These are phyloP conservation scores for Chlamydomonas incerta DNA, from an alignment of 139 green algal species.

Conservation along the genomic window DNA sequence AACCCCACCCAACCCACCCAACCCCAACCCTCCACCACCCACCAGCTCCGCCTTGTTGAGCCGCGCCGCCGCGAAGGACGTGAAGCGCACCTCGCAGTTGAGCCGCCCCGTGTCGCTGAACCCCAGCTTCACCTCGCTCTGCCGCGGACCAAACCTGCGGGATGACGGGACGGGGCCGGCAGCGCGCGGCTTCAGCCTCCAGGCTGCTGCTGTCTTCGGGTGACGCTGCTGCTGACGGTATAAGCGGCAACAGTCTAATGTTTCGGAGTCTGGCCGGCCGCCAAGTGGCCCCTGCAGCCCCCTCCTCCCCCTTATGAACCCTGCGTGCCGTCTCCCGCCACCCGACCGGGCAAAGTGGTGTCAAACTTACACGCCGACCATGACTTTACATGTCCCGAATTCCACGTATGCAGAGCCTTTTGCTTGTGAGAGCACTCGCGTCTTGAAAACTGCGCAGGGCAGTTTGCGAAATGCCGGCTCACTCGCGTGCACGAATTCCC, in stretches of 20 bases:
- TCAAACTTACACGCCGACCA: slow-evolving; percentile 76
- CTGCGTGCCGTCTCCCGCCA: too few species aligned
- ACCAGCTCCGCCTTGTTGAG: slow-evolving; percentile 28
- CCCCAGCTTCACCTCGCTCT: slow-evolving; percentile 64
- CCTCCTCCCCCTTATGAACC: too few species aligned
- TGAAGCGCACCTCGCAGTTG: slow-evolving; percentile 76
- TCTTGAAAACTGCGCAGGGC: slow-evolving; percentile 70
- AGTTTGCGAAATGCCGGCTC: not conserved
- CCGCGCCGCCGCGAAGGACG: slow-evolving; percentile 63
- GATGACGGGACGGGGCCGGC: too few species aligned
- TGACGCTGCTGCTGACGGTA: too few species aligned
- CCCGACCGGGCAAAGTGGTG: too few species aligned
- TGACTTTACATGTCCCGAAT: slow-evolving; percentile 80
- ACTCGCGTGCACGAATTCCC: too few species aligned
- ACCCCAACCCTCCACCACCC: not conserved
- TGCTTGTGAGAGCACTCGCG: slow-evolving; percentile 73
- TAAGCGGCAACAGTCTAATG: too few species aligned
- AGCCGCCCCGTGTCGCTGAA: slow-evolving; percentile 75
- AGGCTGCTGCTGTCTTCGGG: too few species aligned
- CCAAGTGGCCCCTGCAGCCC: too few species aligned
- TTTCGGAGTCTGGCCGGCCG: too few species aligned
- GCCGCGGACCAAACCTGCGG: slow-evolving; percentile 76
- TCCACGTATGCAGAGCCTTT: slow-evolving; percentile 84
- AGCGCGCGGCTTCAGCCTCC: too few species aligned
- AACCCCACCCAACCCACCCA: too few species aligned